Conservation (phyloP, 768 basidiomycete genomes). For the Phanerodontia chrysosporium region DNA sequence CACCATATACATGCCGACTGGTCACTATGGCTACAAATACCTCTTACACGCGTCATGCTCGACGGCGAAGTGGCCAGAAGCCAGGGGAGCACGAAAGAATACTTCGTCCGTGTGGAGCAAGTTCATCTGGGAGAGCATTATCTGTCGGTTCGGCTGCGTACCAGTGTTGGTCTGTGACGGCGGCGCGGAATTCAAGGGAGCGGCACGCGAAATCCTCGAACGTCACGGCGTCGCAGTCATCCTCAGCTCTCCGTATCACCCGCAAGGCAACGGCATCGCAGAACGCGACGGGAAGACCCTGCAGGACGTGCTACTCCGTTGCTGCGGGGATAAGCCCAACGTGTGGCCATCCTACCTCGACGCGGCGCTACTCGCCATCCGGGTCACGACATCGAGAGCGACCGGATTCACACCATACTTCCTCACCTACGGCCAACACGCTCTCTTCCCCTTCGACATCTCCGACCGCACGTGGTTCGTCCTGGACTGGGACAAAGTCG, state of each 20-base stretch:
- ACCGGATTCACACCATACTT: conserved; percentile 32
- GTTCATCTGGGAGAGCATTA: conserved; percentile 30
- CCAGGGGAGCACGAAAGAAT: not conserved
- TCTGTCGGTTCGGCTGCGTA: conserved; percentile 24
- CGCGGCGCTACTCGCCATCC: conserved; percentile 24
- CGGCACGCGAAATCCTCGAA: conserved; percentile 16
- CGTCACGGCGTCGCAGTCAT: conserved; percentile 26
- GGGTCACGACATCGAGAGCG: conserved; percentile 19
- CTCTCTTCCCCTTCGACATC: conserved; percentile 26
- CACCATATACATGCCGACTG: conserved; percentile 26
- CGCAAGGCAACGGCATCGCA: conserved; percentile 28
- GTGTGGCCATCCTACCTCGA: conserved; percentile 27
- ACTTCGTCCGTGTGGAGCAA: conserved; percentile 17
- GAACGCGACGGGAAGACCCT: conserved; percentile 28
- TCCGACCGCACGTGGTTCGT: conserved; percentile 26
- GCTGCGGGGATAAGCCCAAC: conserved; percentile 16
- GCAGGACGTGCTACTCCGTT: conserved; percentile 16
- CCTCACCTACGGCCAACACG: conserved; percentile 28
- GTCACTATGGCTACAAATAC: conserved; percentile 19
- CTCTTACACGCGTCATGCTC: conserved; percentile 25
- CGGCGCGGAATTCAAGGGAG: conserved; percentile 29
- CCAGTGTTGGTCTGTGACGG: conserved; percentile 24
- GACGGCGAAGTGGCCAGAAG: conserved; percentile 18
- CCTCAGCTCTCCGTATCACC: conserved; percentile 22
- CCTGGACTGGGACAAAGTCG: conserved; percentile 22